A percentile compares a stretch with the other conserved stretches of the same genome.
phyloP scores from a whole-genome alignment of 176 grass and related monocot genomes.

The Zizania latifolia region DNA sequence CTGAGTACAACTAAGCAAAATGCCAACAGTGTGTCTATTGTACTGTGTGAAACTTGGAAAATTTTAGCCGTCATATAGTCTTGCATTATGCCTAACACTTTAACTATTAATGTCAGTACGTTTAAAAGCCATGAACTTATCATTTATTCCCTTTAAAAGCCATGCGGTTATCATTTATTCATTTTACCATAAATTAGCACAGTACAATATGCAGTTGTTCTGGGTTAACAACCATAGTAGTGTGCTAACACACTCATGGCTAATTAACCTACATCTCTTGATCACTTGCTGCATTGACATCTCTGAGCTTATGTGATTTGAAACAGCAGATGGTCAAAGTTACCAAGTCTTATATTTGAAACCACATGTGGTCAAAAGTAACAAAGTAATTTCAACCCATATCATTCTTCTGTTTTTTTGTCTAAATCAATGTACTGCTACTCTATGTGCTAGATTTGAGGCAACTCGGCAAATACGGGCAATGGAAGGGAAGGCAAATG shows the following conservation, averaged over 20 bases:
- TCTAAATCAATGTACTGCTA: neutral
- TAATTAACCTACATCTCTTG: neutral
- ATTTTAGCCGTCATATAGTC: neutral
- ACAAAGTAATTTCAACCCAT: neutral
- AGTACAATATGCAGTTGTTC: neutral
- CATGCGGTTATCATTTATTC: neutral
- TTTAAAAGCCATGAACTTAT: neutral
- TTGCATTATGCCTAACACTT: neutral
- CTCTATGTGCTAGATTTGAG: slow-evolving; percentile 55
- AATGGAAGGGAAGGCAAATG: slow-evolving; percentile 56
- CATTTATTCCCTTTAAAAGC: neutral
- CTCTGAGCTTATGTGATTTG: neutral
- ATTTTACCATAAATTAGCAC: neutral
- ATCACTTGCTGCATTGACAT: neutral
- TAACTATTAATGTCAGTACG: neutral
- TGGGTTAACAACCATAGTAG: neutral
- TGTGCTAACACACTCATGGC: neutral
- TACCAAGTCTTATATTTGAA: too few species aligned
- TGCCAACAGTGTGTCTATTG: neutral
- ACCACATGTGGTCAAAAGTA: too few species aligned
- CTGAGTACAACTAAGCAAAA: neutral
- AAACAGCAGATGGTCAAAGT: neutral
- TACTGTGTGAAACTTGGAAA: neutral
- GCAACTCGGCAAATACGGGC: slow-evolving; percentile 71
- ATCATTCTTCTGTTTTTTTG: slow-evolving; percentile 3